Evolutionary conservation across 805 yeast species (phyloP).

Genomic region (Teunomyces tritomae): DNA sequence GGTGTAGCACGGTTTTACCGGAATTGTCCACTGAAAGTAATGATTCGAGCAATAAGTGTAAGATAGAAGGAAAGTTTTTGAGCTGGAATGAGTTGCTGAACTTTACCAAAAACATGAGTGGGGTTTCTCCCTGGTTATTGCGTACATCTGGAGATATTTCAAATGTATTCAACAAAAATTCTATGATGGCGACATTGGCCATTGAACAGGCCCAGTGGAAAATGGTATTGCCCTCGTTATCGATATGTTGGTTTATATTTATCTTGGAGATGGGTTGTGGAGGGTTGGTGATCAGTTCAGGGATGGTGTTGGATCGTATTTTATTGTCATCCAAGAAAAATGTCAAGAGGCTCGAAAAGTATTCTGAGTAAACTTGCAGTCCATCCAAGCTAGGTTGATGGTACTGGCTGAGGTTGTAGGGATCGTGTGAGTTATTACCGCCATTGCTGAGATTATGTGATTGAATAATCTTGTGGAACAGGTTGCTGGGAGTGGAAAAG

Average conservation of each 20-base stretch:
- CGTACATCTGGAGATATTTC: constrained; percentile 66
- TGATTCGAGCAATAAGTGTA: constrained; percentile 36
- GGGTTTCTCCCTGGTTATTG: constrained; percentile 84
- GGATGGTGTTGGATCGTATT: constrained; percentile 19
- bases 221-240: constrained; percentile 89
- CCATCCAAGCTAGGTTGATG: constrained; percentile 31
- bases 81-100: constrained; percentile 39
- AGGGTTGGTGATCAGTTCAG: constrained; percentile 47
- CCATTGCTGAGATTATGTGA: constrained; percentile 11
- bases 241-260: constrained; percentile 81
- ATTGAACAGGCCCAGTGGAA: constrained; percentile 95
- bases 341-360: constrained; percentile 44
- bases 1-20: constrained; percentile 44
- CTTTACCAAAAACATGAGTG: constrained; percentile 51
- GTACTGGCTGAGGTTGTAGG: constrained; percentile 40
- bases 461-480: constrained; percentile 32
- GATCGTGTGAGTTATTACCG: constrained; percentile 19
- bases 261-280: constrained; percentile 56
- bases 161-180: constrained; percentile 58
- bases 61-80: constrained; percentile 34
- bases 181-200: constrained; percentile 71
- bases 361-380: constrained; percentile 32
- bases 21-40: constrained; percentile 34
- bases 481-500: constrained; percentile 40
- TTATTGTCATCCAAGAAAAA: constrained; percentile 49